Evolutionary conservation across 2,329 filamentous ascomycete species (phyloP).

Genomic region (Exophiala calicioides): DNA sequence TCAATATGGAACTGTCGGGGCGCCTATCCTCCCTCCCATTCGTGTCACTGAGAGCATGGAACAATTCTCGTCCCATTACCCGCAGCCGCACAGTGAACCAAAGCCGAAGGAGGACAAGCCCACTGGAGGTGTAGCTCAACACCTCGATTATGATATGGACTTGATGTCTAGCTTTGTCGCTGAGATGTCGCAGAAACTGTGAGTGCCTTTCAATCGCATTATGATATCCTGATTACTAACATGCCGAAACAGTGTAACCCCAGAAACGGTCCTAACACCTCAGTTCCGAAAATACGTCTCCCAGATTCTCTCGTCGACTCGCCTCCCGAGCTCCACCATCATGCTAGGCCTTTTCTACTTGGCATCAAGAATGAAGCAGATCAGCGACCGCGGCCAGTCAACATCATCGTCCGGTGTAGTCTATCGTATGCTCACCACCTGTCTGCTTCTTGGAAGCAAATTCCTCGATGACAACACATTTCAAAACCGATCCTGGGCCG

Average conservation of each 20-base stretch:
- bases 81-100: slow-evolving; percentile 38
- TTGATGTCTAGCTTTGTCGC: slow-evolving; percentile 94
- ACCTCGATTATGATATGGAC: slow-evolving; percentile 96
- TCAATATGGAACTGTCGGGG: slow-evolving; percentile 30
- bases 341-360: slow-evolving; percentile 88
- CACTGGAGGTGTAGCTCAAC: slow-evolving; percentile 85
- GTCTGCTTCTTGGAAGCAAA: slow-evolving; percentile 86
- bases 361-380: slow-evolving; percentile 76
- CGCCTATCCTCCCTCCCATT: slow-evolving; percentile 44
- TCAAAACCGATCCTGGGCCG: slow-evolving; percentile 94
- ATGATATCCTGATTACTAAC: slow-evolving; percentile 58
- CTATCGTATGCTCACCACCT: slow-evolving; percentile 83
- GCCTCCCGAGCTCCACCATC: slow-evolving; percentile 87
- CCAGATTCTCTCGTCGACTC: slow-evolving; percentile 85
- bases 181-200: slow-evolving; percentile 79
- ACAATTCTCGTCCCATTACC: slow-evolving; percentile 20
- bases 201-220: slow-evolving; percentile 40
- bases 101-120: slow-evolving; percentile 63
- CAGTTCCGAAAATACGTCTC: slow-evolving; percentile 90
- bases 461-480: slow-evolving; percentile 97
- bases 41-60: slow-evolving; percentile 41
- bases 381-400: slow-evolving; percentile 60
- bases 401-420: slow-evolving; percentile 67
- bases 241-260: slow-evolving; percentile 62
- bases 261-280: slow-evolving; percentile 62